Conservation (phyloP, 768 basidiomycete species). For the Agaricus subrufescens region DNA sequence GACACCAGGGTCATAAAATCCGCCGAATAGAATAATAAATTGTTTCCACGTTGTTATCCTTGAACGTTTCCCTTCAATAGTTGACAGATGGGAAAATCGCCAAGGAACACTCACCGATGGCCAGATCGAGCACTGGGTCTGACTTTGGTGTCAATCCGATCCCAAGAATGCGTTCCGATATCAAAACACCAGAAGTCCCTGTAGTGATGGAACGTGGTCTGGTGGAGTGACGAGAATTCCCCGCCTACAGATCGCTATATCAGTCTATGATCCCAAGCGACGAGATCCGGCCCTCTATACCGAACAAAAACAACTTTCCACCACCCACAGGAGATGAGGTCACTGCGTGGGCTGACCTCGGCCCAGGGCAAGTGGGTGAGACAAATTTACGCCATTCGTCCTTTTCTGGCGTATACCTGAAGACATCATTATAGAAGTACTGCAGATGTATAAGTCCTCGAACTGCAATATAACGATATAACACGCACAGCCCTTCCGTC, state of each 20-base stretch:
- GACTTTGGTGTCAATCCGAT: constrained; percentile 82
- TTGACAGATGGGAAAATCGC: neutral
- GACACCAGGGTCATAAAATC: constrained; percentile 85
- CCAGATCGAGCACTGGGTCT: constrained; percentile 79
- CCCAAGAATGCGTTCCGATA: constrained; percentile 75
- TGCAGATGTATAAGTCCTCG: constrained; percentile 19
- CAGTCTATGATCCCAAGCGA: neutral
- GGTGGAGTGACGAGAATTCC: constrained; percentile 80
- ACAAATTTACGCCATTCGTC: constrained; percentile 90
- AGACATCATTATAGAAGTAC: constrained; percentile 88
- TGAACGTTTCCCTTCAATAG: neutral
- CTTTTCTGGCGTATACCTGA: constrained; percentile 84
- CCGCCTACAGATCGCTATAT: constrained; percentile 45
- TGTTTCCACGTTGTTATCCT: constrained; percentile 93
- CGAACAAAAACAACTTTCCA: constrained; percentile 82
- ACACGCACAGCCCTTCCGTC: constrained; percentile 69
- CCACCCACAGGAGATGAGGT: constrained; percentile 72
- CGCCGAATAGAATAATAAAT: constrained; percentile 81
- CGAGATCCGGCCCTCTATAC: constrained; percentile 26
- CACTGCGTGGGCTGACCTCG: constrained; percentile 83
- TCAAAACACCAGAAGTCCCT: constrained; percentile 89
- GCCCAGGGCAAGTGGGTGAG: constrained; percentile 81
- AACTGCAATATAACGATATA: neutral
- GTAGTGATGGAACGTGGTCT: constrained; percentile 85
- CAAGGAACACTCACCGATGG: constrained; percentile 51